phyloP scores from a whole-genome alignment of 2,329 filamentous ascomycete genomes.

The Intubia oerlemansii region DNA sequence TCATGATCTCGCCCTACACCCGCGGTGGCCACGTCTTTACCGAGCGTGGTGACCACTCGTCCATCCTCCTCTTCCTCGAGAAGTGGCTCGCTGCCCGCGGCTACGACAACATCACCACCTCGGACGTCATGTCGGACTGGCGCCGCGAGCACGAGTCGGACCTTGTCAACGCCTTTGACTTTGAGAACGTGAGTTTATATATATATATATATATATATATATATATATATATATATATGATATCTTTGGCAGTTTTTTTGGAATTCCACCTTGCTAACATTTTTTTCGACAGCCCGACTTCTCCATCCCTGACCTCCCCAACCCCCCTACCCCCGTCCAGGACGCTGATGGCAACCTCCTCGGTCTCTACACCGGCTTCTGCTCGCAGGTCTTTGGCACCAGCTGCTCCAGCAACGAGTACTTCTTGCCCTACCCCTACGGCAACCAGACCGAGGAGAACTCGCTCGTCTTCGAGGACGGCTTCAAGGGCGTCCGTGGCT shows the following conservation, averaged over 20 bases:
- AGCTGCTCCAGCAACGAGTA: slow-evolving; percentile 6
- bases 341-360: slow-evolving; percentile 19
- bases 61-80: slow-evolving; percentile 29
- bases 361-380: slow-evolving; percentile 21
- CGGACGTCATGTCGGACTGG: slow-evolving; percentile 10
- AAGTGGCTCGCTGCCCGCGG: slow-evolving; percentile 12
- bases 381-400: slow-evolving; percentile 16
- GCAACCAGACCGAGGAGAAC: slow-evolving; percentile 14
- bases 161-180: slow-evolving; percentile 11
- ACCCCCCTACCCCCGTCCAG: slow-evolving; percentile 19
- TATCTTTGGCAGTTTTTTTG: too few relatives aligned
- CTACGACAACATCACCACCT: slow-evolving; percentile 9
- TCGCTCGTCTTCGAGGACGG: slow-evolving; percentile 26
- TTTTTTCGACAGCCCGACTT: slow-evolving; percentile 22
- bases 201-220: too few relatives aligned
- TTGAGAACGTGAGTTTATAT: slow-evolving; percentile 7
- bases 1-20: slow-evolving; percentile 33
- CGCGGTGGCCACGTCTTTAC: slow-evolving; percentile 30
- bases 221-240: too few relatives aligned
- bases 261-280: too few relatives aligned
- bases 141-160: slow-evolving; percentile 10
- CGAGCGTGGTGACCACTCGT: slow-evolving; percentile 31
- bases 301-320: slow-evolving; percentile 23
- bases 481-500: slow-evolving; percentile 28
- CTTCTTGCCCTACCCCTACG: slow-evolving; percentile 22